Evolutionary conservation across 148 eudicot genomes (phyloP), one percentile per base, ranked within the genome.

Genomic region (Rhododendron molle): DNA sequence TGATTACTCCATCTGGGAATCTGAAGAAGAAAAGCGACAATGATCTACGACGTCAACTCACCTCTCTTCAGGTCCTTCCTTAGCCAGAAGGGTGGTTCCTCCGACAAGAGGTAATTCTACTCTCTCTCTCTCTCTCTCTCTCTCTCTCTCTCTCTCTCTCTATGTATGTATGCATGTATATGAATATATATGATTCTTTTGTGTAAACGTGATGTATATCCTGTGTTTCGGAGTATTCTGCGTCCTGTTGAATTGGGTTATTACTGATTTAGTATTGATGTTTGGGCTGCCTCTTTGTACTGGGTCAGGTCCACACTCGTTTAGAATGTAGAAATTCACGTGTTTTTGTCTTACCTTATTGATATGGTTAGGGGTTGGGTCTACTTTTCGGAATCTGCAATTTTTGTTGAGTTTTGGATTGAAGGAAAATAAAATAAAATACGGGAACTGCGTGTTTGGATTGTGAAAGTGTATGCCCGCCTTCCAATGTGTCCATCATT

Each of bases 1-100:
- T 34, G 76, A 30, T 28, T 71, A 34, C 13, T 30, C 44, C 44
- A 40, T 11, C 11, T 46, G 38, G 36, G 38, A 14, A 15, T 71
- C 76, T 0, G 40, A 43, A 43, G 62, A 54, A 30, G 38, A 81
- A 82, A 43, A 82, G 47, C 76, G 18, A 76, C 5, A 28, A 92
- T 92, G 94, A 92, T 92, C 34, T 92, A 92, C 92, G 94, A 92
- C 94, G 94, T 92, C 7, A 92, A 90, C 50, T 92, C 94, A 2
- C 90, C 88, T 28, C 93, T 92, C 65, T 92, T 92, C 89, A 88
- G 94, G 7, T 92, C 93, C 40, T 92, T 92, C 90, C 93, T 92
- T 78, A 92, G 94, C 80, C 94, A 92, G 87, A 92, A 90, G 93
- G 94, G 94, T 16, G 92, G 92, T n/a, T 58, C 93, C 73, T 87